These are phyloP conservation scores for Penicillium fimorum DNA, from an alignment of 495 filamentous ascomycete species.

Conservation along the genomic window DNA sequence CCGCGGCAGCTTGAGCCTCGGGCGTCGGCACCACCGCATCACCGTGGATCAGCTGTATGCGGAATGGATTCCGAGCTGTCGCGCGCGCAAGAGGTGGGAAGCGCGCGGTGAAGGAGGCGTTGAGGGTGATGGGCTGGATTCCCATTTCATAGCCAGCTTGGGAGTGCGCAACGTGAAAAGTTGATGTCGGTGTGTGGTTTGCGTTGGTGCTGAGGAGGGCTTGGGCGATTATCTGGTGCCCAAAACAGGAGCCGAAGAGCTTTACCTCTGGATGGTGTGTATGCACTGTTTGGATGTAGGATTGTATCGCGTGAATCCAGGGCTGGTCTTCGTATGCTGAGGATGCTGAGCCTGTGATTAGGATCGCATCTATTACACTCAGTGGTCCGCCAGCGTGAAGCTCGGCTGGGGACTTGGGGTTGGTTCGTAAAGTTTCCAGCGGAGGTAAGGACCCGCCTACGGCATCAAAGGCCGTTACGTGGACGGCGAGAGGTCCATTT, in stretches of 20 bases:
- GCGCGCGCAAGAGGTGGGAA: slow-evolving; percentile 26
- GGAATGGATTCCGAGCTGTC: slow-evolving; percentile 16
- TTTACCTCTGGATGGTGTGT: slow-evolving; percentile 40
- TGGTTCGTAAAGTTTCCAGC: slow-evolving; percentile 25
- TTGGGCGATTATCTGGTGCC: slow-evolving; percentile 48
- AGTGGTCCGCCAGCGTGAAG: slow-evolving; percentile 14
- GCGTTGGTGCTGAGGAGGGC: slow-evolving; percentile 26
- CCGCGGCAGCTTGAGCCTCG: slow-evolving; percentile 4
- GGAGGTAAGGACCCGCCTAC: slow-evolving; percentile 36
- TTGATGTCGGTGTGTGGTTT: background rate
- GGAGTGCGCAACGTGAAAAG: slow-evolving; percentile 26
- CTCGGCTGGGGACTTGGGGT: slow-evolving; percentile 8
- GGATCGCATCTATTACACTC: slow-evolving; percentile 35
- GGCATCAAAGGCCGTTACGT: slow-evolving; percentile 41
- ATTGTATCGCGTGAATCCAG: slow-evolving; percentile 35
- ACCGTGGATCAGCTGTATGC: slow-evolving; percentile 37
- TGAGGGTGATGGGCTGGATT: slow-evolving; percentile 34
- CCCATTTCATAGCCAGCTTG: slow-evolving; percentile 41
- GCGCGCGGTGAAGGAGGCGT: slow-evolving; percentile 25
- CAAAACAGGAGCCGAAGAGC: slow-evolving; percentile 51
- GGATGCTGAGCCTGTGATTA: slow-evolving; percentile 40
- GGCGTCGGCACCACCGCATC: slow-evolving; percentile 32
- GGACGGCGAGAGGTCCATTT: slow-evolving; percentile 22
- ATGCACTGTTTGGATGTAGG: slow-evolving; percentile 37
- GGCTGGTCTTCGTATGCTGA: slow-evolving; percentile 37